Base-by-base conservation (phyloP, 2,329 filamentous ascomycete species). In the Botrytis byssoidea region DNA sequence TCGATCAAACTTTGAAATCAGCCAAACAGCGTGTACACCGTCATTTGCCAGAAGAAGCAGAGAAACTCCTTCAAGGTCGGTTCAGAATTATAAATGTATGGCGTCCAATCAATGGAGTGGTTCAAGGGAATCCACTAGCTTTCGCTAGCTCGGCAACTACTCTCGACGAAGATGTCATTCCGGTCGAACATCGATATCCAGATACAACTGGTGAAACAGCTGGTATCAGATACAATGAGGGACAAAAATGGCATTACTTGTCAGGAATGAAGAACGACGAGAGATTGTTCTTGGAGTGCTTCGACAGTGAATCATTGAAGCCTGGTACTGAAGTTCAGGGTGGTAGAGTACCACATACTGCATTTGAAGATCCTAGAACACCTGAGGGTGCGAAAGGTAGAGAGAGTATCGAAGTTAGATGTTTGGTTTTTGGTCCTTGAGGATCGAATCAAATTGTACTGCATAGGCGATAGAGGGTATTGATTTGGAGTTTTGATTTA, bases 11-110 rank as follows among this genome's bases (percentile, higher is more conserved):
- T 0, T 83, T 87, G 10, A 82, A 82, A 25, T 91, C 92, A 0
- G 90, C 92, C 0, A 86, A 83, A 16, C 85, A 88, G 81, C 91
- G 94, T 66, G 92, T 97, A 3, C 84, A 87, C 2, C 93, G 95
- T 81, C 85, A 93, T 72, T 83, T 88, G 1, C 83, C 82, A 0
- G 87, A 87, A 16, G 92, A 94, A 75, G 92, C 93, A 0, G 90
- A 91, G 6, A 79, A 83, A 72, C 84, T 95, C 0, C 87, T 95
- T 1, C 81, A 86, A 74, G 89, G 87, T 4, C 89, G 94, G 3
- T 94, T 93, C 82, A 88, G 94, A 74, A 93, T 97, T 79, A 89
- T 97, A 81, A 97, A 97, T 77, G 91, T 97, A 66, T 97, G 94
- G 94, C 77, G 80, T 14, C 80, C 80, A 6, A 73, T 81, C 18